phyloP scores from a whole-genome alignment of 148 eudicot genomes.

The Chenopodium berlandieri region DNA sequence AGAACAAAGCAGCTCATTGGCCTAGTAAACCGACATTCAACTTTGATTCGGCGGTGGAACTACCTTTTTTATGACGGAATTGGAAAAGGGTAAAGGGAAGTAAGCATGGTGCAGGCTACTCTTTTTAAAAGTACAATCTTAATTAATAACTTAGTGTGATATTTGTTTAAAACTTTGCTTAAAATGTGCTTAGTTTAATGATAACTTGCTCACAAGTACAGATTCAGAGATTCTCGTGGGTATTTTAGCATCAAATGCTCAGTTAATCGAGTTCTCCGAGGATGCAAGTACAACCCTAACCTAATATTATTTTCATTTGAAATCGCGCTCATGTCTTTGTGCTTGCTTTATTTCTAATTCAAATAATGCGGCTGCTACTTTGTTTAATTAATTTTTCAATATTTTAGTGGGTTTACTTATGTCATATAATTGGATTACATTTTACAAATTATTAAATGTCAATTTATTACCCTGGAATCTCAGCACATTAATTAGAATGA shows the following conservation, averaged over 20 bases:
- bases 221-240: constrained; percentile 33
- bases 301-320: constrained; percentile 25
- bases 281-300: constrained; percentile 48
- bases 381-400: background rate
- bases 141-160: constrained; percentile 6
- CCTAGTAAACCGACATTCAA: constrained; percentile 17
- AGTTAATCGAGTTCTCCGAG: constrained; percentile 28
- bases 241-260: constrained; percentile 33
- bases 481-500: background rate
- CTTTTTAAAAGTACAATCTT: constrained; percentile 18
- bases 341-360: constrained; percentile 14
- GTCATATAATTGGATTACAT: constrained; percentile 11
- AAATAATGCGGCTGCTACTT: constrained; percentile 20
- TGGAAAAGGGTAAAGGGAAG: constrained; percentile 14
- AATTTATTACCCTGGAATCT: background rate
- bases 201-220: constrained; percentile 37
- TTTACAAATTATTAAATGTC: background rate
- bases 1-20: constrained; percentile 1
- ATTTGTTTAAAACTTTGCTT: constrained; percentile 5
- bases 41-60: constrained; percentile 15
- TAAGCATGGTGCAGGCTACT: constrained; percentile 14
- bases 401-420: background rate
- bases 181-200: constrained; percentile 25
- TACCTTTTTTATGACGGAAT: constrained; percentile 10
- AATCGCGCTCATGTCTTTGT: constrained; percentile 25